These are phyloP conservation scores for Blastobotrys persicus DNA, from an alignment of 1,139 yeast genomes.

Conservation along the genomic window DNA sequence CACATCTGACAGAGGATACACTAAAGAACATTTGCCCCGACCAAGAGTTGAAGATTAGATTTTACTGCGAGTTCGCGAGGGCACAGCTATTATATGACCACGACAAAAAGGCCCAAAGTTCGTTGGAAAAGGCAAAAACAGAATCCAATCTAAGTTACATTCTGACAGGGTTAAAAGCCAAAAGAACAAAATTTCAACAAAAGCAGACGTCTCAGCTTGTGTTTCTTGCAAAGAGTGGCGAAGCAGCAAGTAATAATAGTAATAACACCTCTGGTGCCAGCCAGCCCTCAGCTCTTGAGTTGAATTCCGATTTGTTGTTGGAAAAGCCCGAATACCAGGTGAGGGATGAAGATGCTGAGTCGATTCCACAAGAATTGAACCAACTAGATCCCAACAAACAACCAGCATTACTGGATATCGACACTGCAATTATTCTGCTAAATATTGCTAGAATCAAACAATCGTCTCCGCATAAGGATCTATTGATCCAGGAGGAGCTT, in stretches of 20 bases:
- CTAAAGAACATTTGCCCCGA: constrained; percentile 27
- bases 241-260: constrained; percentile 22
- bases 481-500: constrained; percentile 78
- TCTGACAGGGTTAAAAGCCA: constrained; percentile 85
- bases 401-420: constrained; percentile 68
- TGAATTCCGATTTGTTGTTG: constrained; percentile 75
- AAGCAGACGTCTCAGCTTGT: constrained; percentile 69
- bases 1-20: constrained; percentile 25
- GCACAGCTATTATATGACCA: constrained; percentile 55
- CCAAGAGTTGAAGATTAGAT: constrained; percentile 35
- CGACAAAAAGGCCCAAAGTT: constrained; percentile 57
- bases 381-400: constrained; percentile 77
- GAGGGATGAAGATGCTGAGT: constrained; percentile 32
- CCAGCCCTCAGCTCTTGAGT: constrained; percentile 43
- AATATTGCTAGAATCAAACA: constrained; percentile 63
- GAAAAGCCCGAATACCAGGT: constrained; percentile 61
- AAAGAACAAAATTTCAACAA: constrained; percentile 79
- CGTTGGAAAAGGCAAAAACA: constrained; percentile 52
- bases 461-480: constrained; percentile 67
- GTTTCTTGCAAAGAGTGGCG: constrained; percentile 64
- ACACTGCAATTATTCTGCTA: constrained; percentile 67
- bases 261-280: constrained; percentile 27
- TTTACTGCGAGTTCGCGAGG: constrained; percentile 61
- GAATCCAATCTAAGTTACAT: constrained; percentile 59
- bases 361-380: constrained; percentile 55